phyloP scores from a whole-genome alignment of 805 yeast genomes.

The Yarrowia osloensis region DNA sequence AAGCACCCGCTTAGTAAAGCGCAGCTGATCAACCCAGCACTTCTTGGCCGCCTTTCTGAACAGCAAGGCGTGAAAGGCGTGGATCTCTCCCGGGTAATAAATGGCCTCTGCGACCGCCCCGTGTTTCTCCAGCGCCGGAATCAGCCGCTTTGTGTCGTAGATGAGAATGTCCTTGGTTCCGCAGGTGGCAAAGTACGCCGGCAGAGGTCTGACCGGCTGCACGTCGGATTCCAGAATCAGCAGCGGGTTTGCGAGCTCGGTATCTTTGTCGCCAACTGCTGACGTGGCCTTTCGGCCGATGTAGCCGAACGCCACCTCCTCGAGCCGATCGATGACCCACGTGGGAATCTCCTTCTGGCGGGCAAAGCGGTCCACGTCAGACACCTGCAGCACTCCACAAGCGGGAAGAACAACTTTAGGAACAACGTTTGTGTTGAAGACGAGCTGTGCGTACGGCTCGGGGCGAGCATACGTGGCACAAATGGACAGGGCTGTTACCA shows the following conservation, averaged over 20 bases:
- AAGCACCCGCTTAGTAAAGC: slow-evolving; percentile 5
- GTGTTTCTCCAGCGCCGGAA: slow-evolving; percentile 8
- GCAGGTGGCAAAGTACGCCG: slow-evolving; percentile 16
- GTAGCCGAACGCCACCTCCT: slow-evolving; percentile 7
- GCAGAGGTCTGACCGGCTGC: neutral
- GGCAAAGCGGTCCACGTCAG: neutral
- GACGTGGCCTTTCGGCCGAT: neutral
- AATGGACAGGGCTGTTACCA: slow-evolving; percentile 9
- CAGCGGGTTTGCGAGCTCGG: slow-evolving; percentile 17
- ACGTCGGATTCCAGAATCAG: neutral
- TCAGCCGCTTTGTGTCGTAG: slow-evolving; percentile 23
- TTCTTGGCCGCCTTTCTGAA: slow-evolving; percentile 11
- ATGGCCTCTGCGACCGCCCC: neutral
- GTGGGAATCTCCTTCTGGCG: neutral
- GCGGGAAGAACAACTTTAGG: slow-evolving; percentile 22
- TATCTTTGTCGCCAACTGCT: neutral
- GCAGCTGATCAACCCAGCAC: slow-evolving; percentile 16
- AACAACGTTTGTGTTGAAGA: neutral
- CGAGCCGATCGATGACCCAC: neutral
- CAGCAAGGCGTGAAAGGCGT: slow-evolving; percentile 15
- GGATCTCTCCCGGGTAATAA: slow-evolving; percentile 15
- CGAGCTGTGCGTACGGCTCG: slow-evolving; percentile 17
- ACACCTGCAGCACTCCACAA: slow-evolving; percentile 8
- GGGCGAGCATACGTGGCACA: slow-evolving; percentile 8
- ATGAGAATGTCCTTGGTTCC: slow-evolving; percentile 12